Evolutionary conservation across 163 green algal genomes (phyloP).

Genomic region (Coccomyxa subellipsoidea): DNA sequence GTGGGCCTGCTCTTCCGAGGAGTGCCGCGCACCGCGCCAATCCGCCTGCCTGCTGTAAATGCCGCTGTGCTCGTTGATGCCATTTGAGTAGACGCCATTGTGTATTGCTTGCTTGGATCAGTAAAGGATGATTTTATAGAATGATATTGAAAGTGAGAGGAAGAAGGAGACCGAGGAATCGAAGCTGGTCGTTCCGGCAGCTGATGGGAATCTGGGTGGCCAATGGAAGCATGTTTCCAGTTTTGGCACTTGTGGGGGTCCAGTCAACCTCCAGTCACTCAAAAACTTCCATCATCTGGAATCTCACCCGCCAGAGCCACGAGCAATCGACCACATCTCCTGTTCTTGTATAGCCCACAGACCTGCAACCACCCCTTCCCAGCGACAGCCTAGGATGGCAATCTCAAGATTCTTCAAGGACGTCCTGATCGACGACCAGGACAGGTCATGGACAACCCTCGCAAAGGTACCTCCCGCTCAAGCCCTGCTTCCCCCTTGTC

Average conservation of each 20-base stretch:
- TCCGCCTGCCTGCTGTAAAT: background rate
- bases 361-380: background rate
- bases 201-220: background rate
- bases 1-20: background rate
- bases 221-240: no score
- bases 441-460: background rate
- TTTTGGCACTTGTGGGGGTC: no score
- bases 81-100: background rate
- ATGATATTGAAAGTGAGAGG: background rate
- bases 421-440: background rate
- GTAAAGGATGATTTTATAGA: background rate
- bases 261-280: no score
- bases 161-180: background rate
- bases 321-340: no score
- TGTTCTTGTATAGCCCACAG: no score
- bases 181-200: background rate
- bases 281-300: no score
- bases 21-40: background rate
- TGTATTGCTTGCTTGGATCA: no score
- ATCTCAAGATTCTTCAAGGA: background rate
- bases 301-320: no score
- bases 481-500: no score
- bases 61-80: background rate
- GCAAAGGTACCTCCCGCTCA: background rate
- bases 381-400: background rate